phyloP scores from a whole-genome alignment of 1,284 basidiomycete species.

The Volvariella volvacea region DNA sequence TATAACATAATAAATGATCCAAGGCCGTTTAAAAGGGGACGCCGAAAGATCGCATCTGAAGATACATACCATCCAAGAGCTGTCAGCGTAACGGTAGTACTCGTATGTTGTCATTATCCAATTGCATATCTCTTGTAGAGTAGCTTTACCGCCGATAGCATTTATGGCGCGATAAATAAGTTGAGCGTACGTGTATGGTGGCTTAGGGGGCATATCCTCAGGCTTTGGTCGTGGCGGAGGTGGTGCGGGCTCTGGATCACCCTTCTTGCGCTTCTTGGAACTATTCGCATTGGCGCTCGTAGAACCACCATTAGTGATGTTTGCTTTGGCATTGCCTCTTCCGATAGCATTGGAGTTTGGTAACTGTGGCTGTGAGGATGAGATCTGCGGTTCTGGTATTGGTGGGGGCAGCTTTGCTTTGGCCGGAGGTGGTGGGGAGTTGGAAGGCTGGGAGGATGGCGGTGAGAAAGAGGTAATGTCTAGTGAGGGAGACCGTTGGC shows the following conservation, averaged over 20 bases:
- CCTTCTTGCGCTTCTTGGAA: constrained; percentile 70
- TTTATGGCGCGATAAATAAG: constrained; percentile 77
- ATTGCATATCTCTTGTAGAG: constrained; percentile 85
- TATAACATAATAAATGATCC: not conserved
- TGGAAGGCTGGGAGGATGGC: constrained; percentile 70
- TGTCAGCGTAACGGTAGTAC: constrained; percentile 81
- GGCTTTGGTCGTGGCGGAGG: constrained; percentile 47
- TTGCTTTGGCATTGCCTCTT: constrained; percentile 22
- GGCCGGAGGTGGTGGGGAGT: constrained; percentile 53
- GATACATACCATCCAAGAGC: constrained; percentile 79
- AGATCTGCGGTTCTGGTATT: constrained; percentile 22
- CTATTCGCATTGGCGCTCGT: constrained; percentile 24
- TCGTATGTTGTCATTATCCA: constrained; percentile 88
- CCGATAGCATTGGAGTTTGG: constrained; percentile 56
- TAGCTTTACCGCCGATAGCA: constrained; percentile 76
- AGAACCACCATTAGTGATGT: not conserved
- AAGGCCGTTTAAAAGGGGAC: constrained; percentile 4
- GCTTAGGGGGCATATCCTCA: constrained; percentile 75
- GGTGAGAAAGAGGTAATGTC: constrained; percentile 78
- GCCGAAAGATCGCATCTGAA: constrained; percentile 7
- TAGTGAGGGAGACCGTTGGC: constrained; percentile 63
- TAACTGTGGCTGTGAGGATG: constrained; percentile 26
- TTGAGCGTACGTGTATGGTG: constrained; percentile 71
- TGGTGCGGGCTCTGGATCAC: constrained; percentile 34
- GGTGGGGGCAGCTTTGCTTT: constrained; percentile 30